A percentile compares a stretch with the other conserved stretches of the same genome.
phyloP scores from a whole-genome alignment of 306 rosid genomes.

The Cucurbita pepo region DNA sequence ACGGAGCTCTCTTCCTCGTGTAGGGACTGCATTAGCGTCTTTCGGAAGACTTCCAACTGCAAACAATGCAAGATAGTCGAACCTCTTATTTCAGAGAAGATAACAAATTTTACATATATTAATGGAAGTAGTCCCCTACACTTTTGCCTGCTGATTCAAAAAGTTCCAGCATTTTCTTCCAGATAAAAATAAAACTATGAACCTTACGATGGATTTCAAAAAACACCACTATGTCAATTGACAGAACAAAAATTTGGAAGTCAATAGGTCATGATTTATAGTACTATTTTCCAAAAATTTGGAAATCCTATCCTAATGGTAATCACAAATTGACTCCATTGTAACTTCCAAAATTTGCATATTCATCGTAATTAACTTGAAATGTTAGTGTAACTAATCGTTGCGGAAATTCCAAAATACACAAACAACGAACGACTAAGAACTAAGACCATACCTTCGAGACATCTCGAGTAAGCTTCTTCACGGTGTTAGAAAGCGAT shows the following conservation, averaged over 20 bases:
- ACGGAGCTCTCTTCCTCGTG: conserved; percentile 60
- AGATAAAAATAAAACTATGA: neutral
- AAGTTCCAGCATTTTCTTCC: neutral
- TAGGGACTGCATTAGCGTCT: conserved; percentile 80
- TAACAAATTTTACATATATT: neutral
- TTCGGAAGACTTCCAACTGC: conserved; percentile 86
- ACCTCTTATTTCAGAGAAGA: neutral
- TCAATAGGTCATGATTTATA: neutral
- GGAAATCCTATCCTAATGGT: neutral
- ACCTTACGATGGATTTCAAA: neutral
- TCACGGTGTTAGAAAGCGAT: conserved; percentile 43
- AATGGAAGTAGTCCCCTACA: neutral
- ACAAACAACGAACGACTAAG: neutral
- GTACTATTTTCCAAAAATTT: neutral
- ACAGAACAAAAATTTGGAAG: neutral
- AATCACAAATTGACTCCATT: neutral
- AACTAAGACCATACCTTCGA: conserved; percentile 36
- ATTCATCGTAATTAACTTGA: neutral
- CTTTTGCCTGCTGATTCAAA: neutral
- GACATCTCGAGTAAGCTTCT: conserved; percentile 79
- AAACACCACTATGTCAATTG: neutral
- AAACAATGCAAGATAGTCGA: conserved; percentile 6
- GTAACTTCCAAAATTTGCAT: neutral
- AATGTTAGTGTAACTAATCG: neutral
- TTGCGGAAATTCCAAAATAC: neutral